A percentile compares a stretch with the other conserved stretches of the same genome.
Conservation (phyloP, 2,329 filamentous ascomycete genomes). For the Lachnellula subtilissima region DNA sequence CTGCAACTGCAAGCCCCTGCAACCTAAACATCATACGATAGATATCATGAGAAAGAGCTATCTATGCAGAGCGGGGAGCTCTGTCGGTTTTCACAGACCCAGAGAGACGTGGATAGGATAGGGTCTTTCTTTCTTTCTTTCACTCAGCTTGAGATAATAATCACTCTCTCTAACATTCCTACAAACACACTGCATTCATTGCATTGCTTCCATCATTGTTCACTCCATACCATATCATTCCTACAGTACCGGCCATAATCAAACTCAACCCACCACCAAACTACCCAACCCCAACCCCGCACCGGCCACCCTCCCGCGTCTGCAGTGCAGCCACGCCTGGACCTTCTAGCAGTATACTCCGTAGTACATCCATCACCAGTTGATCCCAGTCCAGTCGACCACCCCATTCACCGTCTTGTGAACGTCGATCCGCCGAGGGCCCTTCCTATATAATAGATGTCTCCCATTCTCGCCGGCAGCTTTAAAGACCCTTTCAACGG, state of each 20-base stretch:
- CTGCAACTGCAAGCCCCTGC: not conserved
- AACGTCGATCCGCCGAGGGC: not conserved
- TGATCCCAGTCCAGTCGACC: not conserved
- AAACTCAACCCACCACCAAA: not conserved
- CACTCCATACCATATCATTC: not conserved
- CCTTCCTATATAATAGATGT: not conserved
- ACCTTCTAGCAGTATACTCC: not conserved
- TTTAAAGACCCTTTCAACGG: not conserved
- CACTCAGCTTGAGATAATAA: not conserved
- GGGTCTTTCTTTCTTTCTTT: not conserved
- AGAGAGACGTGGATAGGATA: no score
- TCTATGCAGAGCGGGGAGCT: not conserved
- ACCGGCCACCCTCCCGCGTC: not conserved
- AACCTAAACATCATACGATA: no score
- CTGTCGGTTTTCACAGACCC: not conserved
- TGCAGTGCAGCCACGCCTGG: slow-evolving; percentile 1
- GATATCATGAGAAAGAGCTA: not conserved
- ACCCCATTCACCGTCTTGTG: not conserved
- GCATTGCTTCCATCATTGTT: not conserved
- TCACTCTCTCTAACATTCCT: not conserved
- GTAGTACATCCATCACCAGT: not conserved
- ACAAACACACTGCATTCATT: not conserved
- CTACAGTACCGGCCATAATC: not conserved
- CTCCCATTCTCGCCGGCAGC: not conserved
- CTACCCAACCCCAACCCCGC: not conserved